Base-by-base conservation (phyloP, 2,329 filamentous ascomycete species). In the Pseudogymnoascus sp. region DNA sequence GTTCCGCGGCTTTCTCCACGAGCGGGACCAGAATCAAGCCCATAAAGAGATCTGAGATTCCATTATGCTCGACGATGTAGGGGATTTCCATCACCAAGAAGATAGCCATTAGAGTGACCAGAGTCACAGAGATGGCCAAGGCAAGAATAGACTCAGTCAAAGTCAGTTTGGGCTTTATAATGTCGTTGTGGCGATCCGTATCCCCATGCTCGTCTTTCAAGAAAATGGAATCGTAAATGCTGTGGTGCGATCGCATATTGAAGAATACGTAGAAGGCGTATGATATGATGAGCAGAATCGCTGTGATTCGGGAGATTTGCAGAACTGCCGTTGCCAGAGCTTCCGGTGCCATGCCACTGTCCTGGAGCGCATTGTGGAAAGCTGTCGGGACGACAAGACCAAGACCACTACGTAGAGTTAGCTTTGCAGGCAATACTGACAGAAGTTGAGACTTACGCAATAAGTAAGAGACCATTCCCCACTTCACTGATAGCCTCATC, bases 1-100 rank as follows among this genome's bases (percentile, higher is more conserved):
- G 90, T 73, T 95, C 90, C 10, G 90, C 90, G 2, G 88, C 86
- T 74, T 96, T 95, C 71, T 95, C 91, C 5, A 94, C 90, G 0
- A 95, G 79, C 3, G 89, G 87, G 4, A 94, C 82, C 0, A 95
- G 79, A 66, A 94, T 93, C 37, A 95, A 77, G 68, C 90, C 83
- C 64, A 86, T 76, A 65, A 86, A 87, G 31, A 79, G 79, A 66
- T 86, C 82, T 1, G 78, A 78, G 40, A 86, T 76, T 26, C 76
- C 73, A 26, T 74, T 74, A 41, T 79, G 76, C 17, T 73, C 68
- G 17, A 85, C 84, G 41, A 87, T 83, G 68, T 75, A 77, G 37
- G 84, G 80, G 63, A 94, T 94, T 69, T 92, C 79, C 59, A 85
- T 76, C 11, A 94, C 89, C 13, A 94, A 78, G 64, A 84, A 86